phyloP scores from a whole-genome alignment of 176 grass and related monocot species.

The Stipa capillata region DNA sequence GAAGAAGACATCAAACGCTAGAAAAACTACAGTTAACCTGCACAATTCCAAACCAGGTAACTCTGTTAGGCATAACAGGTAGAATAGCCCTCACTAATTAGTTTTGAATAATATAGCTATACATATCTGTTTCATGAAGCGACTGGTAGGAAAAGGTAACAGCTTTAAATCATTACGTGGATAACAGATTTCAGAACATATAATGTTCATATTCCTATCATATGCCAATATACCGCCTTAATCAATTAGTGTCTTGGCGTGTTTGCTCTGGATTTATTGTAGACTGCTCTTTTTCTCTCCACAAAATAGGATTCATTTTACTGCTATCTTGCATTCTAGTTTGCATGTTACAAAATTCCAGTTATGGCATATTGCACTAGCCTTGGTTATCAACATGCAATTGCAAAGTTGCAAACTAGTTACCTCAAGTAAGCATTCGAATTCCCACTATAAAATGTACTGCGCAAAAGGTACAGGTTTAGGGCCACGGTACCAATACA shows the following conservation, averaged over 20 bases:
- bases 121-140: not conserved
- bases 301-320: not conserved
- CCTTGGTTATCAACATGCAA: not conserved
- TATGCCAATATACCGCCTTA: not conserved
- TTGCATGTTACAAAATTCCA: not conserved
- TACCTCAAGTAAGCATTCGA: not conserved
- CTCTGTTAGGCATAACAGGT: not conserved
- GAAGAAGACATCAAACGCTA: constrained; percentile 87
- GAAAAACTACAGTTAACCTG: constrained; percentile 79
- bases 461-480: not conserved
- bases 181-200: not conserved
- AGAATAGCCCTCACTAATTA: not conserved
- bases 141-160: not conserved
- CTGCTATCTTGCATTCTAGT: not conserved
- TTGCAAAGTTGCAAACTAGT: not conserved
- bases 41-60: constrained; percentile 9
- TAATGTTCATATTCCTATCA: not conserved
- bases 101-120: not conserved
- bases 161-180: not conserved
- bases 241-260: not conserved
- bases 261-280: not conserved
- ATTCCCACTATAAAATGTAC: not conserved
- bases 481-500: constrained; percentile 69
- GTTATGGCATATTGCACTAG: not conserved
- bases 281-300: not conserved